Base-by-base conservation (phyloP, 306 rosid species). In the Rubus parviflorus region DNA sequence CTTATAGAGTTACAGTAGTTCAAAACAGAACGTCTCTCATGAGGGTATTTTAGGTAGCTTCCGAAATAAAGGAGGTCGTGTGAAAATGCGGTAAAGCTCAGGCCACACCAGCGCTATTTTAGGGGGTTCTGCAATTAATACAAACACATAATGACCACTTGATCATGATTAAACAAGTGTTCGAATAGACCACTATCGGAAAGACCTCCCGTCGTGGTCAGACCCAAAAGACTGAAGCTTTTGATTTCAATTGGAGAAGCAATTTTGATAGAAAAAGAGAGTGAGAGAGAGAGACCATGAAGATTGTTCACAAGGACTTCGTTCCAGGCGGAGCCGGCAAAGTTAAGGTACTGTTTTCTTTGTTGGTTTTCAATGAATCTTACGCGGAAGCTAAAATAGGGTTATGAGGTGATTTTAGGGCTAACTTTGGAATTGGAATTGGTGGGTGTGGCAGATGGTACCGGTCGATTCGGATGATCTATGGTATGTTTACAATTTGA, bases 401-500 rank as follows among this genome's bases (percentile, higher is more conserved):
- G 41, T n/a, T 14, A 1, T 62, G 75, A 41, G 40, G 56, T n/a
- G 52, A 68, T 25, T 67, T 85, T 74, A 11, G 66, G 66, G 35
- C 67, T 85, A 63, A 75, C 19, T 38, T 51, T 19, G 37, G 25
- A 37, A n/a, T n/a, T n/a, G n/a, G n/a, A n/a, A 63, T 46, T 77
- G 7, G 68, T 72, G 83, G 51, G 43, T 62, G 54, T 42, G 15
- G 52, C 77, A 95, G 99, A 95, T 95, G 99, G 84, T 95, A 5
- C 91, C 99, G 40, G 81, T 89, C 68, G 99, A 95, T 86, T 77
- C 97, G 1, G 99, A 95, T 85, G 99, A 95, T 86, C 53, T 95
- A 5, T 95, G 99, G 99, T 87, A 73, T 83, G 99, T 83, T 6
- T 95, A 81, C 86, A 95, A 95, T 86, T 78, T 95, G 87, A 91